Percentiles rank a stretch among this genome's conserved stretches.
These are phyloP conservation scores for Stentor coeruleus DNA, from an alignment of 73 alveolate species.

Conservation along the genomic window DNA sequence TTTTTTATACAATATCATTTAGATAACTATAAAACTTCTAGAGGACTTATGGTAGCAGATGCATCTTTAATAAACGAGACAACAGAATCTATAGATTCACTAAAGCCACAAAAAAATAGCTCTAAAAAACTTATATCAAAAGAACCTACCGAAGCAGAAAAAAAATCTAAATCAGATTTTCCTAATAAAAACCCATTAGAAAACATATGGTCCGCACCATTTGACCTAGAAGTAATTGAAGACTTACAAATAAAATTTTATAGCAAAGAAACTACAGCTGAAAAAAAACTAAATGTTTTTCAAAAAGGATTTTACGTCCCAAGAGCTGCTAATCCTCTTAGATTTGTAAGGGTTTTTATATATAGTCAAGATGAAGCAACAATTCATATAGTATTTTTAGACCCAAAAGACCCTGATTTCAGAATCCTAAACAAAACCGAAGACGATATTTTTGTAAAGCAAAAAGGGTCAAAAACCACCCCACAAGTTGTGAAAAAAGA, in stretches of 20 bases:
- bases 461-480: not conserved
- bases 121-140: no score
- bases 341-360: conserved; percentile 1
- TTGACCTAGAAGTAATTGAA: not conserved
- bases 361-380: not conserved
- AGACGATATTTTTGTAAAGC: not conserved
- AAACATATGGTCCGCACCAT: not conserved
- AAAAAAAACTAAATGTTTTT: not conserved
- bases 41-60: not conserved
- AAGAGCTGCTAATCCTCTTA: no score
- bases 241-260: conserved; percentile 9
- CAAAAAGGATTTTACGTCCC: not conserved
- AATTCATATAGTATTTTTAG: not conserved
- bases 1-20: not conserved
- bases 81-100: no score
- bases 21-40: not conserved
- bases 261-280: not conserved
- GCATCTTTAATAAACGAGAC: not conserved
- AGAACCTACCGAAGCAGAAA: no score
- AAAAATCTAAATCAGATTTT: no score
- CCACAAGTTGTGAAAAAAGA: not conserved
- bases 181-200: no score
- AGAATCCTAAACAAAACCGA: not conserved
- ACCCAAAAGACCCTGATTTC: conserved; percentile 14
- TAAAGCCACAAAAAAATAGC: no score